Percentiles rank a stretch among this genome's conserved stretches.
These are phyloP conservation scores for Sanghuangporus baumii DNA, from an alignment of 1,284 basidiomycete genomes.

Conservation along the genomic window DNA sequence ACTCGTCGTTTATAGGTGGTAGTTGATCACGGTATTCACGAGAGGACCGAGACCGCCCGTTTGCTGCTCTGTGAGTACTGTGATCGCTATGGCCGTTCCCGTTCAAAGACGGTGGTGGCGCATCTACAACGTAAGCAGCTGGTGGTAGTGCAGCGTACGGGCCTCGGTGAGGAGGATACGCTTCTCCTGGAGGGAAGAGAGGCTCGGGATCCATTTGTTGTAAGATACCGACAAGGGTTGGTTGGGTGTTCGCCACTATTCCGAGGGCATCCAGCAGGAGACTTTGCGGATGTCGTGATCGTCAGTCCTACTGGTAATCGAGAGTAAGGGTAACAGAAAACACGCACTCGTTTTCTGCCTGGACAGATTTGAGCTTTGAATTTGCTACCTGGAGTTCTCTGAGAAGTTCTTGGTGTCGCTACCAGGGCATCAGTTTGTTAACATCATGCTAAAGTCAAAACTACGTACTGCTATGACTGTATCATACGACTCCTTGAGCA, in stretches of 20 bases:
- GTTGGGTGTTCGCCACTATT: slow-evolving; percentile 9
- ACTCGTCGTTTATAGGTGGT: background rate
- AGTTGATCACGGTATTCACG: background rate
- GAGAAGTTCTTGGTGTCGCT: slow-evolving; percentile 14
- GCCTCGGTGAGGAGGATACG: background rate
- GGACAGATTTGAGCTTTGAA: slow-evolving; percentile 10
- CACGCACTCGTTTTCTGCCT: slow-evolving; percentile 18
- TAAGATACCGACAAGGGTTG: slow-evolving; percentile 8
- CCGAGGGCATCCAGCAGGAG: slow-evolving; percentile 16
- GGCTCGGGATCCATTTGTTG: slow-evolving; percentile 2
- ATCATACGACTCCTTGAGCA: slow-evolving; percentile 11
- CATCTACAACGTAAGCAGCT: background rate
- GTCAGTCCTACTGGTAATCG: background rate
- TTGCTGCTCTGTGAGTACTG: background rate
- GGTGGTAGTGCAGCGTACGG: background rate
- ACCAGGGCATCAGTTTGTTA: background rate
- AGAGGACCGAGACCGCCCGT: background rate
- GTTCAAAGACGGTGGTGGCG: background rate
- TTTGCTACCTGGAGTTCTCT: slow-evolving; percentile 12
- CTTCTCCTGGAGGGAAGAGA: background rate
- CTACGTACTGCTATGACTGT: slow-evolving; percentile 10
- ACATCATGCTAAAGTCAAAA: too few relatives aligned
- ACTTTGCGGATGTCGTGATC: background rate
- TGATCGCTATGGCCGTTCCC: background rate
- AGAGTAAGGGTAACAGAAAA: background rate